Percentiles rank a stretch among this genome's conserved stretches.
phyloP scores from a whole-genome alignment of 2,329 filamentous ascomycete species.

The Coniella vitis region DNA sequence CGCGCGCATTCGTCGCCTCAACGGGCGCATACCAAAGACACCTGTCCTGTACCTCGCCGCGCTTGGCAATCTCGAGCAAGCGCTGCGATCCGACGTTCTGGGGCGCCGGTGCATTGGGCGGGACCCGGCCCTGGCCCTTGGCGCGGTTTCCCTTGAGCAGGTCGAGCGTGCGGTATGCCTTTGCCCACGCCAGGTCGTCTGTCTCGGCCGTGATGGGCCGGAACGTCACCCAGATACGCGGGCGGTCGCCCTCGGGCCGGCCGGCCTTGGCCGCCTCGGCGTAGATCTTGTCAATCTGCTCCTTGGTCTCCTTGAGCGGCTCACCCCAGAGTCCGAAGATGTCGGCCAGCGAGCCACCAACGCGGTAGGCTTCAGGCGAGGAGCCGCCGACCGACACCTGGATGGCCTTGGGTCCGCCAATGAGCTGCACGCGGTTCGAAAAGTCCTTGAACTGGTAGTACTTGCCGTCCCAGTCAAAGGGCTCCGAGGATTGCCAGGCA shows the following conservation, averaged over 20 bases:
- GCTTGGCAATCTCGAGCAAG: conserved; percentile 48
- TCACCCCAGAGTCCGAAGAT: conserved; percentile 61
- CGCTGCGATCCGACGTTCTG: conserved; percentile 55
- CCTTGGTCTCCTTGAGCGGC: conserved; percentile 55
- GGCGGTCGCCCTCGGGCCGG: conserved; percentile 38
- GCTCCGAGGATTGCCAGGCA: conserved; percentile 48
- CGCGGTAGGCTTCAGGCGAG: conserved; percentile 51
- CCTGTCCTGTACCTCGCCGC: conserved; percentile 52
- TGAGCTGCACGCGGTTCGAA: conserved; percentile 45
- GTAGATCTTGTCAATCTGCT: conserved; percentile 56
- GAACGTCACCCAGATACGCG: conserved; percentile 59
- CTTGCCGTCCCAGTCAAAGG: conserved; percentile 55
- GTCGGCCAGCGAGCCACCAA: conserved; percentile 51
- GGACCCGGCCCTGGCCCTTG: conserved; percentile 22
- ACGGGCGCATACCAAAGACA: conserved; percentile 59
- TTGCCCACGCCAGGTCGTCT: conserved; percentile 55
- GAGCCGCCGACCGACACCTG: conserved; percentile 54
- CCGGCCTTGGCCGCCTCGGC: conserved; percentile 52
- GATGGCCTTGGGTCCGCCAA: conserved; percentile 40
- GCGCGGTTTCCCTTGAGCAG: conserved; percentile 35
- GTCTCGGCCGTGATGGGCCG: conserved; percentile 55
- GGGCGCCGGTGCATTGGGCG: conserved; percentile 30
- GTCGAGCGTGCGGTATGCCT: conserved; percentile 51
- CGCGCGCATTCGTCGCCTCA: conserved; percentile 52
- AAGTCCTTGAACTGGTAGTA: conserved; percentile 56